Evolutionary conservation across 2,329 filamentous ascomycete species (phyloP).

Genomic region (Dryadomyces quercus-mongolicae): DNA sequence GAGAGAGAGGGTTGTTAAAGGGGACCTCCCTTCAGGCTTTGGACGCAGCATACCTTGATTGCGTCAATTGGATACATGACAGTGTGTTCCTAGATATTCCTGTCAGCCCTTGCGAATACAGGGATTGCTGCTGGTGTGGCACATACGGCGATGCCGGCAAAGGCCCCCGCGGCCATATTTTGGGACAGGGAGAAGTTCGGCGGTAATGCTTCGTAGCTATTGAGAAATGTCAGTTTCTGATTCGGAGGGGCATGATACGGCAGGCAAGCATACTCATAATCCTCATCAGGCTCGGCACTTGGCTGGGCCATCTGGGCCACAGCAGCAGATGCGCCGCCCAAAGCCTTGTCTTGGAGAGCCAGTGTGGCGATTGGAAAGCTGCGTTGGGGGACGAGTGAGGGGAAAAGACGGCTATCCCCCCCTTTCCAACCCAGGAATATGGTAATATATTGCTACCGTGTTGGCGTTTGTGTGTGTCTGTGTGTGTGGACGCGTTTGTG

Average conservation of each 20-base stretch:
- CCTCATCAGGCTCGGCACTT: constrained; percentile 49
- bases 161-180: constrained; percentile 94
- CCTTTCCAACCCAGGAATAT: neutral
- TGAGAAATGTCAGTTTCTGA: neutral
- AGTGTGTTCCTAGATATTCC: constrained; percentile 65
- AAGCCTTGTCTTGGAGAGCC: constrained; percentile 48
- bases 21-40: neutral
- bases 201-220: constrained; percentile 80
- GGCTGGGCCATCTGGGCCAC: constrained; percentile 60
- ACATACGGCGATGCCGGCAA: constrained; percentile 86
- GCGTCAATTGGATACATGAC: constrained; percentile 99
- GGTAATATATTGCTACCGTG: neutral
- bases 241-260: neutral
- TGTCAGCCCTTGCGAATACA: neutral
- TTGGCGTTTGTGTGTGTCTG: neutral
- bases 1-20: constrained; percentile 3
- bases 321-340: constrained; percentile 53
- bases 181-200: constrained; percentile 87
- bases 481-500: neutral
- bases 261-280: constrained; percentile 47
- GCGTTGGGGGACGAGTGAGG: neutral
- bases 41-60: constrained; percentile 59
- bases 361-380: constrained; percentile 36
- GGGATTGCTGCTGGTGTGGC: neutral
- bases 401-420: neutral